phyloP scores from a whole-genome alignment of 305 asterid species.

The Nicotiana rustica region DNA sequence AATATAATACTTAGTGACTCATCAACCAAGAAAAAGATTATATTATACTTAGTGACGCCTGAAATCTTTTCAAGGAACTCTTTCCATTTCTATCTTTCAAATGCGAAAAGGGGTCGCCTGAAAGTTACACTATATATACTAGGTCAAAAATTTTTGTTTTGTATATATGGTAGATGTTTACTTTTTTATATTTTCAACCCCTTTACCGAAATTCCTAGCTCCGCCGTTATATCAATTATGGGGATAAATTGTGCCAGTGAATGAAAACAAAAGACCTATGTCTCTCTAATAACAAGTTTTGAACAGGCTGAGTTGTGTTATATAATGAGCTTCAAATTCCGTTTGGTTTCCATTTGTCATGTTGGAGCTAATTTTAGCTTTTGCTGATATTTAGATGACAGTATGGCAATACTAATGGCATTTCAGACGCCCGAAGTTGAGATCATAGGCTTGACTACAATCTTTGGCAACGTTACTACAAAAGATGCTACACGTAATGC shows the following conservation, averaged over 20 bases:
- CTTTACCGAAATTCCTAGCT: too few species aligned
- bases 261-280: not conserved
- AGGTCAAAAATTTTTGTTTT: too few species aligned
- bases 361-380: conserved; percentile 30
- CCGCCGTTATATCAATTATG: too few species aligned
- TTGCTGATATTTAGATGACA: conserved; percentile 69
- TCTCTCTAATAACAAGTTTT: not conserved
- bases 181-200: too few species aligned
- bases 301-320: not conserved
- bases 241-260: not conserved
- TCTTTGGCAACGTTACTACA: conserved; percentile 89
- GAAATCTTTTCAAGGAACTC: not conserved
- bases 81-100: not conserved
- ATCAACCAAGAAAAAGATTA: not conserved
- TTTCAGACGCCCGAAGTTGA: conserved; percentile 84
- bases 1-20: not conserved
- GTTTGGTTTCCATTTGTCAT: conserved; percentile 7
- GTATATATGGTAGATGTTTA: too few species aligned
- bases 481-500: conserved; percentile 88
- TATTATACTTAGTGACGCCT: conserved; percentile 2
- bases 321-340: not conserved
- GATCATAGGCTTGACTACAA: conserved; percentile 84
- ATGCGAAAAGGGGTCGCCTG: not conserved
- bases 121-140: too few species aligned
- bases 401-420: conserved; percentile 94